Percentiles rank a stretch among this genome's conserved stretches.
These are phyloP conservation scores for Ramaria sp. DNA, from an alignment of 768 basidiomycete genomes.

Conservation along the genomic window DNA sequence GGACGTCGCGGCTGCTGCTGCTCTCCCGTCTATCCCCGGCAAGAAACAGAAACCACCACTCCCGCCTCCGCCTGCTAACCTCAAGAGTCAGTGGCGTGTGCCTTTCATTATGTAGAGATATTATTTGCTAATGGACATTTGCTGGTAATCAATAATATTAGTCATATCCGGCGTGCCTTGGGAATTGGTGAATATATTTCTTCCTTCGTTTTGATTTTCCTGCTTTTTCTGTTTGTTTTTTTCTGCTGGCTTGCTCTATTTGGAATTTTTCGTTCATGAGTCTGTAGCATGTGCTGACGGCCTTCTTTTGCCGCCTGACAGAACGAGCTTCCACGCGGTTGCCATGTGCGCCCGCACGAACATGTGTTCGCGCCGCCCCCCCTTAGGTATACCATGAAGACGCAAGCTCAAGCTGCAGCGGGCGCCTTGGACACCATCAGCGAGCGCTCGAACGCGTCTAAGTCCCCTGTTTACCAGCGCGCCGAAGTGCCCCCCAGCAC, in stretches of 20 bases:
- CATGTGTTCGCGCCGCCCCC: conserved; percentile 7
- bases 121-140: conserved; percentile 9
- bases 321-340: conserved; percentile 8
- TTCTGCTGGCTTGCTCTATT: neutral
- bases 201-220: neutral
- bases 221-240: neutral
- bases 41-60: conserved; percentile 12
- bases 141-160: conserved; percentile 19
- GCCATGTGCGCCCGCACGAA: conserved; percentile 3
- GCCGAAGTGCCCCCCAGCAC: conserved; percentile 3
- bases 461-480: neutral
- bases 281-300: neutral
- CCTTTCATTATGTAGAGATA: neutral
- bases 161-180: conserved; percentile 73
- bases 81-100: conserved; percentile 57
- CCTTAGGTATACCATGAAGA: neutral
- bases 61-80: conserved; percentile 35
- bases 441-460: conserved; percentile 34
- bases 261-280: neutral
- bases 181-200: conserved; percentile 34
- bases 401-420: conserved; percentile 34
- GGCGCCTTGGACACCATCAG: conserved; percentile 52
- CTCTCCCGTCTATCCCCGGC: neutral
- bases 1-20: neutral
- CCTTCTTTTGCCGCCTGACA: neutral